phyloP scores from a whole-genome alignment of 352 stramenopile species.

The Phytophthora sojae region DNA sequence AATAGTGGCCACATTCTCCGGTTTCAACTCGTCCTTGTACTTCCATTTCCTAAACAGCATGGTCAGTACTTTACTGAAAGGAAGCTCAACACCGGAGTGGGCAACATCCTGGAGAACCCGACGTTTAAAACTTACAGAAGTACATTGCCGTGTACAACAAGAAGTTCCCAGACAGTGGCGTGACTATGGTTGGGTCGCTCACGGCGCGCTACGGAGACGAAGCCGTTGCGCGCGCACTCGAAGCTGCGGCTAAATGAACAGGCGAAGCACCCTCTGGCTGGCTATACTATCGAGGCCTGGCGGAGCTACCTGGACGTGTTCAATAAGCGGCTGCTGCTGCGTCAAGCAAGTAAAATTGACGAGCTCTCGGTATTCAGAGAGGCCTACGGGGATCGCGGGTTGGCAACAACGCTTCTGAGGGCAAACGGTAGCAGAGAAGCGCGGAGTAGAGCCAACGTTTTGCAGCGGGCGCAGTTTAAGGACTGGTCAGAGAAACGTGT shows the following conservation, averaged over 20 bases:
- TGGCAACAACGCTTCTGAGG: not conserved
- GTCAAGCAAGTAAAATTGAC: not conserved
- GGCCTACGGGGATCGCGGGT: not conserved
- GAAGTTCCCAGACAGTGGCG: not conserved
- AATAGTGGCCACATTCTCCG: no score
- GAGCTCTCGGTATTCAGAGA: not conserved
- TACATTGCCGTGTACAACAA: not conserved
- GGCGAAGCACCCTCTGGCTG: not conserved
- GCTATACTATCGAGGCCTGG: not conserved
- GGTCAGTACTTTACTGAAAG: no score
- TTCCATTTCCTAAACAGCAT: no score
- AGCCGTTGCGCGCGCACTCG: not conserved
- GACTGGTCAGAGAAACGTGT: not conserved
- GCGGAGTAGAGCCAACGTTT: not conserved
- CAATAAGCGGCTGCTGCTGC: not conserved
- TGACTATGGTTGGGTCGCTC: not conserved
- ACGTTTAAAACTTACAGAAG: not conserved
- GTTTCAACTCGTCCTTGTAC: no score
- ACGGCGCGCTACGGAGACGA: not conserved
- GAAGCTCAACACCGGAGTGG: not conserved
- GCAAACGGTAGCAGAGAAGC: not conserved
- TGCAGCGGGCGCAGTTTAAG: not conserved
- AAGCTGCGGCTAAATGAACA: not conserved
- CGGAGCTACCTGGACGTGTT: not conserved
- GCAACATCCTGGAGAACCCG: not conserved